Percentiles rank a stretch among this genome's conserved stretches.
Conservation (phyloP, 2,329 filamentous ascomycete genomes). For the Colletotrichum tabaci region DNA sequence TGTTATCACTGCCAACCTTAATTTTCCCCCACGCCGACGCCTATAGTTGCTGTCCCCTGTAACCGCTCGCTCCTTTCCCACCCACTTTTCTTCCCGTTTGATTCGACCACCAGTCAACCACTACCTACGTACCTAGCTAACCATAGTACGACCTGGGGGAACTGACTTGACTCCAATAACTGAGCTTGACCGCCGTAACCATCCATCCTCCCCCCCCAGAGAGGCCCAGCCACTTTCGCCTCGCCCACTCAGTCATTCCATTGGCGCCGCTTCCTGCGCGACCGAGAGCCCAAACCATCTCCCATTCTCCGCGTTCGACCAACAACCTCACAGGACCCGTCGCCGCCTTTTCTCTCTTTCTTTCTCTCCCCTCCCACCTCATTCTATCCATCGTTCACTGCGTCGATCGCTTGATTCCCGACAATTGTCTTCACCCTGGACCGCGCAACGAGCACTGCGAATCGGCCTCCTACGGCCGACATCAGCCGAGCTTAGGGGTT, state of each 20-base stretch:
- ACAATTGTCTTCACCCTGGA: slow-evolving; percentile 36
- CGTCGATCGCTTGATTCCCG: slow-evolving; percentile 32
- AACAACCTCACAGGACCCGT: slow-evolving; percentile 35
- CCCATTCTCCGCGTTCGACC: slow-evolving; percentile 42
- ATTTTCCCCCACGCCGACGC: slow-evolving; percentile 23
- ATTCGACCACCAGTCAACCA: slow-evolving; percentile 30
- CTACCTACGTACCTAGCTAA: neutral
- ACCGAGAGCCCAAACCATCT: slow-evolving; percentile 43
- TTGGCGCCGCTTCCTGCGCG: slow-evolving; percentile 42
- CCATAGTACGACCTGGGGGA: neutral
- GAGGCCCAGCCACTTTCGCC: slow-evolving; percentile 39
- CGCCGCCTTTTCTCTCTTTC: slow-evolving; percentile 21
- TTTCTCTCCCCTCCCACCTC: slow-evolving; percentile 1
- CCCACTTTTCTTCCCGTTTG: slow-evolving; percentile 37
- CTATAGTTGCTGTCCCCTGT: slow-evolving; percentile 32
- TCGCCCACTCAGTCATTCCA: slow-evolving; percentile 40
- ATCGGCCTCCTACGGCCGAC: slow-evolving; percentile 48
- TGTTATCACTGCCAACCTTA: slow-evolving; percentile 33
- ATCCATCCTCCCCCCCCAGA: slow-evolving; percentile 17
- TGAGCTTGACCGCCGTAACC: slow-evolving; percentile 13
- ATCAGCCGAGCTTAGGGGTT: slow-evolving; percentile 47
- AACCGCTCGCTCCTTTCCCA: slow-evolving; percentile 27
- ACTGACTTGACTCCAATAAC: slow-evolving; percentile 20
- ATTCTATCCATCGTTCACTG: slow-evolving; percentile 39
- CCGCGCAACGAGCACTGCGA: slow-evolving; percentile 37